These are phyloP conservation scores for Acacia crassicarpa DNA, from an alignment of 306 rosid genomes.

Conservation along the genomic window DNA sequence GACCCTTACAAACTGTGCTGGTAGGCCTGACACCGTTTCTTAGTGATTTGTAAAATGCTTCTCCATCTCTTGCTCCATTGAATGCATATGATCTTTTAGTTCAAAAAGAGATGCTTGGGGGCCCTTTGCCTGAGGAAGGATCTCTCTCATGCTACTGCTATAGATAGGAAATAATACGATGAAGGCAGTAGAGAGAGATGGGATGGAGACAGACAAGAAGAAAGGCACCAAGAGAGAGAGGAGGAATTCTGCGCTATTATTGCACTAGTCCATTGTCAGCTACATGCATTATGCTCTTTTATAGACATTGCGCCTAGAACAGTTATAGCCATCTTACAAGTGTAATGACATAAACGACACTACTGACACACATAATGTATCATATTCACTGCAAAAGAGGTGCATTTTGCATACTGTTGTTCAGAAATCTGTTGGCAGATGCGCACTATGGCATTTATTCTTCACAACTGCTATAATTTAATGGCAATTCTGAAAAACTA, in stretches of 20 bases:
- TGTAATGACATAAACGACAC: background rate
- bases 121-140: background rate
- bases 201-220: background rate
- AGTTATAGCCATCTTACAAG: too few relatives aligned
- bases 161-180: background rate
- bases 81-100: background rate
- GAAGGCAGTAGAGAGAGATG: background rate
- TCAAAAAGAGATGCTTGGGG: background rate
- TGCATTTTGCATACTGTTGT: background rate
- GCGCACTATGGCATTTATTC: background rate
- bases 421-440: background rate
- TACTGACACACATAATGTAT: background rate
- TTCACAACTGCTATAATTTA: too few relatives aligned
- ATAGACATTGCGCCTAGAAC: background rate
- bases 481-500: too few relatives aligned
- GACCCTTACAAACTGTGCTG: background rate
- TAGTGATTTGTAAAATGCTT: background rate
- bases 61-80: background rate
- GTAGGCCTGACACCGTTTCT: background rate
- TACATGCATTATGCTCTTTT: background rate
- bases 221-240: background rate
- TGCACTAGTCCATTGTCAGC: background rate
- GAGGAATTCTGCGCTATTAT: background rate
- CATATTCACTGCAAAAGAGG: background rate
- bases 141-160: background rate